Base-by-base conservation (phyloP, 2,329 filamentous ascomycete species). In the Paraphaeosphaeria sporulosa region DNA sequence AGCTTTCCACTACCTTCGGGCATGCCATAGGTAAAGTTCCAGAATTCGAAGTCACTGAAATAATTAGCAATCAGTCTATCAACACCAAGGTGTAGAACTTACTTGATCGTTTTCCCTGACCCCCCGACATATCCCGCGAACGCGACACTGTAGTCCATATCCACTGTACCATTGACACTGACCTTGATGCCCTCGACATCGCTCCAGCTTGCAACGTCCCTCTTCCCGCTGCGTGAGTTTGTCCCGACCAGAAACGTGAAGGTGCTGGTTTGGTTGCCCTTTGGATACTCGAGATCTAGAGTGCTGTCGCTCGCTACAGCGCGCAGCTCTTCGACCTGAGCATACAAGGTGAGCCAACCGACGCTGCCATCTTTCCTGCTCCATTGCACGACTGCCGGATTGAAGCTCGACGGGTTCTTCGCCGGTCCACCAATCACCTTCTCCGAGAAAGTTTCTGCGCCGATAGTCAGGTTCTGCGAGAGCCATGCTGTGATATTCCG, bases 311-410 rank as follows among this genome's bases (percentile, higher is more conserved):
- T 63, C 0, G 68, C 73, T 5, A 56, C 51, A 12, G 66, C 74
- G 43, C 62, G 53, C 13, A 76, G 52, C 4, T 69, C 69, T 17
- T 61, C 64, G 0, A 68, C 69, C 40, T 75, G 69, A 1, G 74
- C 67, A 46, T 76, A 73, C 25, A 76, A 21, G 2, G 61, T 73
- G 13, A 75, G 34, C 66, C 68, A 74, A 4, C 75, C 75, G 0
- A 77, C 71, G 38, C 53, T 71, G 0, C 65, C 69, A 34, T 75
- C 72, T 17, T 64, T 62, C 0, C 74, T 54, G 10, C 78, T 70
- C 87, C 87, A 89, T 66, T 89, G 87, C 0, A 86, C 80, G 6
- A 89, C 83, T 0, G 85, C 84, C 0, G 87, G 87, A 59, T 85
- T 88, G 72, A 87, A 89, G 0, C 83, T 81, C 7, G 71, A 78